A percentile compares a stretch with the other conserved stretches of the same genome.
These are phyloP conservation scores for Stropharia rugosoannulata DNA, from an alignment of 768 basidiomycete genomes.

Conservation along the genomic window DNA sequence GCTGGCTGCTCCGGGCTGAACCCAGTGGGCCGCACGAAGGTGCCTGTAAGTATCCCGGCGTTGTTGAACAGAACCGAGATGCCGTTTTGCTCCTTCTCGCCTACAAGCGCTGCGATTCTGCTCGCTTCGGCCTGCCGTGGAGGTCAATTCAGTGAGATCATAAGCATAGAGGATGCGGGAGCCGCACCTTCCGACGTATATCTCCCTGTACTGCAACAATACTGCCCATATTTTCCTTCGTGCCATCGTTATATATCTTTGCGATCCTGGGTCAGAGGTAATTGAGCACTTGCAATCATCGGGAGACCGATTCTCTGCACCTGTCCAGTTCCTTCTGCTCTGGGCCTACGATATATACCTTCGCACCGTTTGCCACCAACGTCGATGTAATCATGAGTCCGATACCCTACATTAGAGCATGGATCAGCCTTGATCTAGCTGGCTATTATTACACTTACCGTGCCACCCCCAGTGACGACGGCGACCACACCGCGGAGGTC, in stretches of 20 bases:
- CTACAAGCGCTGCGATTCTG: background rate
- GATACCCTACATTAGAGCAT: background rate
- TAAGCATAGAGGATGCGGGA: no score
- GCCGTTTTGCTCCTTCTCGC: slow-evolving; percentile 1
- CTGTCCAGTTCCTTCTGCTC: slow-evolving; percentile 4
- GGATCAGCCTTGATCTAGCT: background rate
- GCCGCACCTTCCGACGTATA: background rate
- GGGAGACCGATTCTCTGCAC: background rate
- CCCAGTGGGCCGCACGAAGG: background rate
- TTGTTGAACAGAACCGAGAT: slow-evolving; percentile 7
- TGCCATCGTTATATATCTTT: slow-evolving; percentile 1
- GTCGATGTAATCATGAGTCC: slow-evolving; percentile 7
- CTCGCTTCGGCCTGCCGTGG: slow-evolving; percentile 4
- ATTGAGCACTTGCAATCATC: background rate
- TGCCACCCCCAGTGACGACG: slow-evolving; percentile 4
- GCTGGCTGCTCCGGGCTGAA: background rate
- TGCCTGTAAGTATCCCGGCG: slow-evolving; percentile 3
- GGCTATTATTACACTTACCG: background rate
- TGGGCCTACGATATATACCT: slow-evolving; percentile 6
- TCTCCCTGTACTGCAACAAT: slow-evolving; percentile 1
- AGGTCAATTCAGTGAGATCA: background rate
- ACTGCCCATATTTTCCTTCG: background rate
- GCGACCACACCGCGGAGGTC: slow-evolving; percentile 3
- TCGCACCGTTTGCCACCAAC: slow-evolving; percentile 3
- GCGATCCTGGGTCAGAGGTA: background rate